These are phyloP conservation scores for Nelumbo lutea DNA, from an alignment of 164 flowering plant species.

Conservation along the genomic window DNA sequence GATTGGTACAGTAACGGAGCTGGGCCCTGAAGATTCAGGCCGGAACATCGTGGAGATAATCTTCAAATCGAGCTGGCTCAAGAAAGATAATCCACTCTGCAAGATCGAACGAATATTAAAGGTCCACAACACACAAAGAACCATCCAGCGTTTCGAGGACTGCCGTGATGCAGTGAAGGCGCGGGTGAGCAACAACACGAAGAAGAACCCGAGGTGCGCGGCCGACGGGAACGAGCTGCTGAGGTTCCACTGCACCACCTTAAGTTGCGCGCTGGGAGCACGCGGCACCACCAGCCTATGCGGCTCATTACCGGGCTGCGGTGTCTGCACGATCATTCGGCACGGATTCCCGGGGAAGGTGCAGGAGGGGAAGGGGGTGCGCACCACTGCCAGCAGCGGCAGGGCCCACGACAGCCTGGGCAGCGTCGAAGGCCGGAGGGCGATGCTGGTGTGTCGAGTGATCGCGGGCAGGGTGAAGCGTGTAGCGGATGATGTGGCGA, in stretches of 20 bases:
- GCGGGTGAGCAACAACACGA: slow-evolving; percentile 43
- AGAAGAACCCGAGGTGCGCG: slow-evolving; percentile 76
- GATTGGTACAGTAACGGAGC: slow-evolving; percentile 63
- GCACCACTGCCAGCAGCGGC: slow-evolving; percentile 88
- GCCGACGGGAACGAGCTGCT: slow-evolving; percentile 99
- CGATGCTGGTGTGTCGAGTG: slow-evolving; percentile 92
- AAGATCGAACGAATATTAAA: slow-evolving; percentile 92
- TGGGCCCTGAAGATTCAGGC: slow-evolving; percentile 88
- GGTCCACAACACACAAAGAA: slow-evolving; percentile 81
- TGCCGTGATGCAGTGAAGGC: slow-evolving; percentile 76
- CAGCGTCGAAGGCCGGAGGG: slow-evolving; percentile 41
- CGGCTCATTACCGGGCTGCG: slow-evolving; percentile 59
- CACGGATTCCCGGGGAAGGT: slow-evolving; percentile 63
- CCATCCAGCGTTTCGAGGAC: slow-evolving; percentile 92
- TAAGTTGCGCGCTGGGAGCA: slow-evolving; percentile 77
- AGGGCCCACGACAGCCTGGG: slow-evolving; percentile 69
- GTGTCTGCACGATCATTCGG: slow-evolving; percentile 73
- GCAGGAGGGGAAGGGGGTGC: slow-evolving; percentile 40
- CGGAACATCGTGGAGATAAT: slow-evolving; percentile 94
- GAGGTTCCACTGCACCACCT: slow-evolving; percentile 76
- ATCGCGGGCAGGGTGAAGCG: slow-evolving; percentile 78
- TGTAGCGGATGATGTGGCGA: slow-evolving; percentile 13
- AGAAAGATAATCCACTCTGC: slow-evolving; percentile 63
- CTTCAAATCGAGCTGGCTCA: slow-evolving; percentile 94
- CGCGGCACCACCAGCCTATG: slow-evolving; percentile 70